A percentile compares a stretch with the other conserved stretches of the same genome.
Evolutionary conservation across 129 eudicot species (phyloP).

Genomic region (Pulicaria dysenterica): DNA sequence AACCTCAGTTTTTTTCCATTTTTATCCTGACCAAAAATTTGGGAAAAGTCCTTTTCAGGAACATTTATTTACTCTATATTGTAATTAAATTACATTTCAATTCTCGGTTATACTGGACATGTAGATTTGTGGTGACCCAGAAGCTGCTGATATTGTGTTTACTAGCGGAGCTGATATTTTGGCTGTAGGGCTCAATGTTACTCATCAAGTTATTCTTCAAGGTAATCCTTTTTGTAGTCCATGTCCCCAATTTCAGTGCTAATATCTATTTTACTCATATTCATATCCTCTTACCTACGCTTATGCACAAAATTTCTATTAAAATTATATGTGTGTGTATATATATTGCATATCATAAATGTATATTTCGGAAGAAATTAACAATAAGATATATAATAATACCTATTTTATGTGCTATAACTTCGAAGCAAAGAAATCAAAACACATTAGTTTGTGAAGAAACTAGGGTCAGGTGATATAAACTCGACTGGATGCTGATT

Average conservation of each 20-base stretch:
- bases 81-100: not conserved
- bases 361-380: not conserved
- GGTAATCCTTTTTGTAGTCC: slow-evolving; percentile 43
- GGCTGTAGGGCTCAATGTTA: slow-evolving; percentile 92
- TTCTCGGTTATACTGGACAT: slow-evolving; percentile 20
- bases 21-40: not conserved
- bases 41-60: not conserved
- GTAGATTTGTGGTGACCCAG: slow-evolving; percentile 98
- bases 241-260: not conserved
- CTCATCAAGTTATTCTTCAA: slow-evolving; percentile 86
- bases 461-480: slow-evolving; percentile 2
- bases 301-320: not conserved
- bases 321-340: not conserved
- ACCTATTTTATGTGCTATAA: not conserved
- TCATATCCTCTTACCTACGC: not conserved
- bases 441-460: slow-evolving; percentile 13
- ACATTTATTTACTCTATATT: not conserved
- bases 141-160: slow-evolving; percentile 95
- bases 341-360: not conserved
- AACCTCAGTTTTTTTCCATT: no score
- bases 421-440: not conserved
- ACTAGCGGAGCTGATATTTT: slow-evolving; percentile 94
- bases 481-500: not conserved
- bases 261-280: not conserved
- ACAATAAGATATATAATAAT: not conserved